Evolutionary conservation across 2,329 filamentous ascomycete species (phyloP).

Genomic region (Sporothrix luriei): DNA sequence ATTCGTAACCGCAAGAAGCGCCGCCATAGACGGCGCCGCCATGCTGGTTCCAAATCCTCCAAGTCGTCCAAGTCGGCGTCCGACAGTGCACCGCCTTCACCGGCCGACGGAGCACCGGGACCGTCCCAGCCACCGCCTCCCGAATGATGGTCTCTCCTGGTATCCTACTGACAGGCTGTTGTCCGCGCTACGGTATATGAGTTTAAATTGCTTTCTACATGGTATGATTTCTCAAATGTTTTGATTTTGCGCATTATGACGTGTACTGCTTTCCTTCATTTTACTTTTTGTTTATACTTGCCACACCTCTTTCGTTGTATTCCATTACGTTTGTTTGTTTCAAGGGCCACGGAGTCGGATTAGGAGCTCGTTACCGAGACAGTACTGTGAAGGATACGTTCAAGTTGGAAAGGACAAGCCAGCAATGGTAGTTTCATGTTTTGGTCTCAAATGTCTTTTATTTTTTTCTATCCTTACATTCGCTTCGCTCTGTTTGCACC

Average conservation of each 20-base stretch:
- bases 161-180: no score
- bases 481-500: not conserved
- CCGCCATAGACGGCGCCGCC: slow-evolving; percentile 12
- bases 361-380: slow-evolving; percentile 27
- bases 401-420: not conserved
- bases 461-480: not conserved
- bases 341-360: slow-evolving; percentile 9
- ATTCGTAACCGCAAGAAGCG: slow-evolving; percentile 15
- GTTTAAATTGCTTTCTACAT: not conserved
- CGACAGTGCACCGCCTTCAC: slow-evolving; percentile 30
- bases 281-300: not conserved
- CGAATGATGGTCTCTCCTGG: not conserved
- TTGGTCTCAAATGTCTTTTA: not conserved
- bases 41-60: slow-evolving; percentile 16
- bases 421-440: slow-evolving; percentile 9
- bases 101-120: slow-evolving; percentile 7
- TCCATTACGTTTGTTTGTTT: not conserved
- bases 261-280: not conserved
- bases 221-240: not conserved
- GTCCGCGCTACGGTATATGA: no score
- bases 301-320: not conserved
- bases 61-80: slow-evolving; percentile 26
- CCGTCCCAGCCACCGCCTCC: slow-evolving; percentile 15
- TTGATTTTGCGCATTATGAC: not conserved
- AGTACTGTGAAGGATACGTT: slow-evolving; percentile 18